Evolutionary conservation across 345 rosid species (phyloP), one percentile per base, ranked within the genome.

Genomic region (Aegle marmelos): DNA sequence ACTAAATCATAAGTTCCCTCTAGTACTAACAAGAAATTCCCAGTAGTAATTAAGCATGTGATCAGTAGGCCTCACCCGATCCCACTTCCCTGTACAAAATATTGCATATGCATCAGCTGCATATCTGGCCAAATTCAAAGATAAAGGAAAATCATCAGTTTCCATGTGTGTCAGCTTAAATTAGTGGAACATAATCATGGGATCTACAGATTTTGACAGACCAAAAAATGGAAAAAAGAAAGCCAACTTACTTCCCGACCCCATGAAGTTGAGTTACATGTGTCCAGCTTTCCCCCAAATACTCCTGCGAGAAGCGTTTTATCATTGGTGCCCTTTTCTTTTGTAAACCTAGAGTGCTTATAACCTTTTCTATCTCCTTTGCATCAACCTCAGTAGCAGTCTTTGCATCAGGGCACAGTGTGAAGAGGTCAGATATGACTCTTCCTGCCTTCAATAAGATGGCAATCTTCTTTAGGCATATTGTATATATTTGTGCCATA

Each of bases 101-200:
- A 94, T 94, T 3, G 97, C 97, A 82, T 91, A 89, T 1, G 98
- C 97, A 76, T 92, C 98, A 5, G 94, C 98, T 57, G 92, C 97
- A 75, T 94, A 94, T 89, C 96, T 93, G 82, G 68, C 67, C 73
- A 78, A 50, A 41, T 28, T 62, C 19, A 66, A 8, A 25, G 17
- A 79, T 56, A 57, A 58, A 30, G 72, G 39, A 57, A 54, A 34
- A 59, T 25, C 34, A 14, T 39, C 8, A 59, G 54, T 59, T 30
- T n/a, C 21, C 10, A 60, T 28, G 3, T 5, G 22, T 21, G 6
- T 1, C 2, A 45, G 45, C 36, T 54, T 71, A 2, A 14, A 5
- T 50, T 50, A 50, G 56, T 50, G 21, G 21, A 50, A 50, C 14
- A 19, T 4, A 72, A 7, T 27, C 48, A 17, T 1, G 1, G 68